A percentile compares a stretch with the other conserved stretches of the same genome.
Evolutionary conservation across 169 alveolate genomes (phyloP).

Genomic region (Blepharisma undulans): DNA sequence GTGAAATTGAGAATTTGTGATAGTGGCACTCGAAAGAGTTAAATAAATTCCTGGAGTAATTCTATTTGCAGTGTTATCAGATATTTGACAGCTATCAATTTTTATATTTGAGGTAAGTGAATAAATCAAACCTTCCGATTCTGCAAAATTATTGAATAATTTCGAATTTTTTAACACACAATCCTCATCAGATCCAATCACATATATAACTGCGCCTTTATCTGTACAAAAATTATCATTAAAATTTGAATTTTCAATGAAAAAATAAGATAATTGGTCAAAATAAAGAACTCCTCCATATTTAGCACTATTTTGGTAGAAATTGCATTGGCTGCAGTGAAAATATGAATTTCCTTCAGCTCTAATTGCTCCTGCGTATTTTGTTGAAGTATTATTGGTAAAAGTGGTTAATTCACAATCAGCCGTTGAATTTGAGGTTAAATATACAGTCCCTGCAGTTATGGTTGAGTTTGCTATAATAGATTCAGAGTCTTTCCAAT

Average conservation of each 20-base stretch:
- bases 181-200: not conserved
- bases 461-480: not conserved
- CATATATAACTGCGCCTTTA: not conserved
- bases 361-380: not conserved
- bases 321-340: not conserved
- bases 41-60: not conserved
- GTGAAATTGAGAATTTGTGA: not conserved
- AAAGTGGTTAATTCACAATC: not conserved
- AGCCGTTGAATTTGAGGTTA: not conserved
- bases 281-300: not conserved
- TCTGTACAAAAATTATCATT: not conserved
- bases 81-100: conserved; percentile 1
- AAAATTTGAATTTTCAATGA: not conserved
- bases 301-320: not conserved
- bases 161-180: not conserved
- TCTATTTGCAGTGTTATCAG: not conserved
- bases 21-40: not conserved
- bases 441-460: not conserved
- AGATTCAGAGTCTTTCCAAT: not conserved
- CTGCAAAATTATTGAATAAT: not conserved
- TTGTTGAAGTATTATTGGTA: not conserved
- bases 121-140: not conserved
- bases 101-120: not conserved
- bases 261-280: not conserved
- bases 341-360: not conserved